Conservation (phyloP, 139 green algal species). For the Micromonas commoda region DNA sequence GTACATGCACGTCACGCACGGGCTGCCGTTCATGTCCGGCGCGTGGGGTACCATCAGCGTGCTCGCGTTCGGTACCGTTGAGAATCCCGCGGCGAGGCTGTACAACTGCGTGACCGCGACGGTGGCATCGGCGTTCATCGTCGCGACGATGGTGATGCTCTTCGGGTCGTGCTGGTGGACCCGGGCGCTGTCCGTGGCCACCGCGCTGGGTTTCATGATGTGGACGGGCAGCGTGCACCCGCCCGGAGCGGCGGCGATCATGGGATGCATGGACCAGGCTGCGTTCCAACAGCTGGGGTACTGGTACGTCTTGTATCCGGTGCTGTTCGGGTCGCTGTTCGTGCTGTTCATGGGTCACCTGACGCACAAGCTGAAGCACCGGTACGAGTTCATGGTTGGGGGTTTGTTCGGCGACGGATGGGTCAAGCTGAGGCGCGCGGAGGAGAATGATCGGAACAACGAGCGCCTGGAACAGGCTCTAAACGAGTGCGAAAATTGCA, state of each 20-base stretch:
- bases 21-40: conserved; percentile 1
- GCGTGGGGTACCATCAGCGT: background rate
- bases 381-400: background rate
- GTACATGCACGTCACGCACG: background rate
- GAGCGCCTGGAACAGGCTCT: no score
- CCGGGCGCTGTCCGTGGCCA: conserved; percentile 2
- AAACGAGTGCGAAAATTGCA: no score
- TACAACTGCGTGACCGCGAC: conserved; percentile 12
- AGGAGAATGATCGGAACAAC: no score
- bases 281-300: background rate
- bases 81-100: background rate
- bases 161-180: background rate
- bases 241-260: background rate
- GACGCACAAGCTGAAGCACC: background rate
- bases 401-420: no score
- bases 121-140: background rate
- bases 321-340: conserved; percentile 1
- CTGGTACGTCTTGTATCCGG: conserved; percentile 3
- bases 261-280: background rate
- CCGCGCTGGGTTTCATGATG: conserved; percentile 16
- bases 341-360: background rate
- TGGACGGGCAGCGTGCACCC: background rate
- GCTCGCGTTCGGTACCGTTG: conserved; percentile 4
- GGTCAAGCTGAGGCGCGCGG: no score
- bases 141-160: background rate